phyloP scores from a whole-genome alignment of 495 filamentous ascomycete genomes.

The Penicillium coprophilum region DNA sequence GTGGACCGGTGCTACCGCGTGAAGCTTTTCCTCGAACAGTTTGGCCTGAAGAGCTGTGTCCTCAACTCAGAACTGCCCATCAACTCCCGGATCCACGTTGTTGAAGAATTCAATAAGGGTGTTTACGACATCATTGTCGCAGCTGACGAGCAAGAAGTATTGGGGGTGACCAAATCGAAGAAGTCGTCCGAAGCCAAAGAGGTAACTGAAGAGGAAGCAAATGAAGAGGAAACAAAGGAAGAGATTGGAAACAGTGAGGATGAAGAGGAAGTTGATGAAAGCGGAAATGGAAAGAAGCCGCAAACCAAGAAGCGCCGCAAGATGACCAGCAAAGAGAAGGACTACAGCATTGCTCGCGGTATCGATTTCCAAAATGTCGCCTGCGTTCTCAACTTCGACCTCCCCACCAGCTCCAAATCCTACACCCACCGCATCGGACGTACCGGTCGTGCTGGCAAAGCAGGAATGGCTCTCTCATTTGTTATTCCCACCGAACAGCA shows the following conservation, averaged over 20 bases:
- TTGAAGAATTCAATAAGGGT: conserved; percentile 95
- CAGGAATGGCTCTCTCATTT: conserved; percentile 94
- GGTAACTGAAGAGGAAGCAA: conserved; percentile 14
- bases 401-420: conserved; percentile 82
- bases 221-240: conserved; percentile 31
- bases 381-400: conserved; percentile 94
- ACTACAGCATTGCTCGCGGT: conserved; percentile 88
- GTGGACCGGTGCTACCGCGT: conserved; percentile 91
- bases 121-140: conserved; percentile 98
- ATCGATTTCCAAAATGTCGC: conserved; percentile 97
- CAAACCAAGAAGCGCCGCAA: conserved; percentile 60
- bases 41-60: conserved; percentile 89
- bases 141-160: conserved; percentile 84
- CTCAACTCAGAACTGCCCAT: conserved; percentile 94
- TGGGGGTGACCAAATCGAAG: conserved; percentile 56
- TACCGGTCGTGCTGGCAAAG: conserved; percentile 84
- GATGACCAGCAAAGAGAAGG: conserved; percentile 63
- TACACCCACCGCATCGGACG: conserved; percentile 96
- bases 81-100: conserved; percentile 87
- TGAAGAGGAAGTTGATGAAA: conserved; percentile 31
- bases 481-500: conserved; percentile 77
- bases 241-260: conserved; percentile 36
- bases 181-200: conserved; percentile 29
- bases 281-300: conserved; percentile 27
- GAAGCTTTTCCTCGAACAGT: conserved; percentile 95